These are phyloP conservation scores for Astrocystis sublimbata DNA, from an alignment of 495 filamentous ascomycete genomes.

Conservation along the genomic window DNA sequence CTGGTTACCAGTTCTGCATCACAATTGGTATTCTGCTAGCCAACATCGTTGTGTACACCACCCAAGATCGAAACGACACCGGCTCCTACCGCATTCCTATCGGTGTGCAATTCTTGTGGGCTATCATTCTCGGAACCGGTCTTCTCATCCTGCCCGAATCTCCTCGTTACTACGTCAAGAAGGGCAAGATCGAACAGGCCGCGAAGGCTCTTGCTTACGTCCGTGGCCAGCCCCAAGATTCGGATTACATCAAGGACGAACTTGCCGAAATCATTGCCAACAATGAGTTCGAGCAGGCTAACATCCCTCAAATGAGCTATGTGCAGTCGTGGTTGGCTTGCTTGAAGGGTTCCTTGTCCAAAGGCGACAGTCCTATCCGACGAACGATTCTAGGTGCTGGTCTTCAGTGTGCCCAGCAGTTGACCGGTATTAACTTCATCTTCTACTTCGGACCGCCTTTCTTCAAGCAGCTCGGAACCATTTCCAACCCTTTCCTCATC, in stretches of 20 bases:
- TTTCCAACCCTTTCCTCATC: conserved; percentile 66
- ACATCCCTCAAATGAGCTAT: conserved; percentile 61
- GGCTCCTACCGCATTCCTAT: conserved; percentile 75
- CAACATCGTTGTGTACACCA: conserved; percentile 65
- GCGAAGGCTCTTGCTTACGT: conserved; percentile 48
- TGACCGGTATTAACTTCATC: conserved; percentile 45
- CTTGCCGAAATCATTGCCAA: conserved; percentile 71
- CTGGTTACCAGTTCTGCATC: conserved; percentile 71
- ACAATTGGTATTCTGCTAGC: conserved; percentile 70
- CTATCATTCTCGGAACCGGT: conserved; percentile 59
- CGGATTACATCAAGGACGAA: conserved; percentile 65
- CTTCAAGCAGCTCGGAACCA: conserved; percentile 61
- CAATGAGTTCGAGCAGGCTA: conserved; percentile 62
- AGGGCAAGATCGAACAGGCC: conserved; percentile 57
- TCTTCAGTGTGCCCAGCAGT: conserved; percentile 62
- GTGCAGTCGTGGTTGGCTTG: conserved; percentile 63
- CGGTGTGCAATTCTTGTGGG: conserved; percentile 66
- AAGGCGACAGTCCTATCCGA: conserved; percentile 62
- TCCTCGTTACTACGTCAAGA: conserved; percentile 62
- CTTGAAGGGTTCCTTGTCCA: conserved; percentile 63
- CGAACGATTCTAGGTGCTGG: conserved; percentile 68
- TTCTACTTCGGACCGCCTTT: conserved; percentile 71
- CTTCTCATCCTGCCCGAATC: conserved; percentile 58
- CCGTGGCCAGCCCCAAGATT: conserved; percentile 58
- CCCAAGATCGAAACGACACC: conserved; percentile 58